Conservation (phyloP, 2,329 filamentous ascomycete species). For the Achaetomium macrosporum region DNA sequence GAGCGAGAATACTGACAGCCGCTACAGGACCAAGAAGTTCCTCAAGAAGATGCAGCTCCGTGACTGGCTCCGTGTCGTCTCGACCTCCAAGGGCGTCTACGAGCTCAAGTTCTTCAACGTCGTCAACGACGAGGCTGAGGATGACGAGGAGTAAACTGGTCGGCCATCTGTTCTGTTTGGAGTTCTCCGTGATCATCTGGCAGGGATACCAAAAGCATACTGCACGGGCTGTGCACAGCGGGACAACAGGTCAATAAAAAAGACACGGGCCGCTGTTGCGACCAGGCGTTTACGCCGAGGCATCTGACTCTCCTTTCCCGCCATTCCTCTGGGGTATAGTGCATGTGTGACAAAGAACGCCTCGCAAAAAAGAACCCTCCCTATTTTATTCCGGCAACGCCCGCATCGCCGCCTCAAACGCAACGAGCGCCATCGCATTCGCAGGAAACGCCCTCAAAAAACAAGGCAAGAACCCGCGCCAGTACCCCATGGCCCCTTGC, state of each 20-base stretch:
- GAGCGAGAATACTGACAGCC: conserved; percentile 22
- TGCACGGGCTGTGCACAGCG: conserved; percentile 23
- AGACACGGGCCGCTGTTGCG: conserved; percentile 18
- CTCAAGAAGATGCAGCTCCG: conserved; percentile 99
- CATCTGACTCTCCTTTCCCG: background rate
- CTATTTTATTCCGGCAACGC: conserved; percentile 39
- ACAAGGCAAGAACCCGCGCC: conserved; percentile 89
- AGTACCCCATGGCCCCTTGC: conserved; percentile 73
- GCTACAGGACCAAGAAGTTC: conserved; percentile 95
- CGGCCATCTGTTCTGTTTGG: conserved; percentile 7
- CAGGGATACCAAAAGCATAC: conserved; percentile 19
- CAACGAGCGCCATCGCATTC: conserved; percentile 88
- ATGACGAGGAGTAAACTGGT: conserved; percentile 87
- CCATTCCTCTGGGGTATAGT: conserved; percentile 13
- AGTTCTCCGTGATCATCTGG: conserved; percentile 17
- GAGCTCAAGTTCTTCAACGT: conserved; percentile 99
- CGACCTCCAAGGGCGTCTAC: conserved; percentile 96
- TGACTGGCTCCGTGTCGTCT: conserved; percentile 99
- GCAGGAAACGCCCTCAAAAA: conserved; percentile 92
- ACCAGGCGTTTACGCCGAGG: conserved; percentile 17
- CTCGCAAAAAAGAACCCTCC: background rate
- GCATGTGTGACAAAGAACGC: conserved; percentile 3
- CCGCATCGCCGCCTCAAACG: conserved; percentile 89
- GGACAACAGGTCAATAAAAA: conserved; percentile 20
- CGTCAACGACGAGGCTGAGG: conserved; percentile 94